phyloP scores from a whole-genome alignment of 345 rosid genomes.

The Pseudoturritis turrita region DNA sequence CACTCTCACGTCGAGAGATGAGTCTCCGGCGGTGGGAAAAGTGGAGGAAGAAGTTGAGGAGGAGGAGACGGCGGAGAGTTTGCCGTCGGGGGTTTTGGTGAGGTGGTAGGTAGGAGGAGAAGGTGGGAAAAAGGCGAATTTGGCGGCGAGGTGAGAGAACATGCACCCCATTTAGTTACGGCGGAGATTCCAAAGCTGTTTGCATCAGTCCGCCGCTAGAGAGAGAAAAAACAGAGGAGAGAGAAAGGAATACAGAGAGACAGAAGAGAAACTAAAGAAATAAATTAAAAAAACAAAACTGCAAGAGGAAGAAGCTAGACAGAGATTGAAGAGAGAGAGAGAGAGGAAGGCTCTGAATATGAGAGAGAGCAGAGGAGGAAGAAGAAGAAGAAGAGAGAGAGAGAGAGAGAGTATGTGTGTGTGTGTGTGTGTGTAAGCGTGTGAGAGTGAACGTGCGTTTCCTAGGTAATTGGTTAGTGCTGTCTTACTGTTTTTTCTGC shows the following conservation, averaged over 20 bases:
- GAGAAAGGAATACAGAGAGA: background rate
- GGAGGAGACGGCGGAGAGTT: slow-evolving; percentile 58
- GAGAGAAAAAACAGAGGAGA: background rate
- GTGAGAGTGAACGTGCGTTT: slow-evolving; percentile 36
- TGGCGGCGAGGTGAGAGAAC: slow-evolving; percentile 89
- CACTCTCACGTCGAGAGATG: slow-evolving; percentile 63
- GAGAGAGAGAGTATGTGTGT: background rate
- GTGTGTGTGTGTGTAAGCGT: slow-evolving; percentile 9
- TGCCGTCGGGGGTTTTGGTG: slow-evolving; percentile 58
- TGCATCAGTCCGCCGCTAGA: slow-evolving; percentile 19
- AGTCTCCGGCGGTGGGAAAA: slow-evolving; percentile 62
- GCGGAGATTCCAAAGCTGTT: slow-evolving; percentile 19
- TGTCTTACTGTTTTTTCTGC: slow-evolving; percentile 31
- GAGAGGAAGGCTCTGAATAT: background rate
- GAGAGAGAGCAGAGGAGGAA: slow-evolving; percentile 2
- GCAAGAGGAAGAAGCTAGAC: background rate
- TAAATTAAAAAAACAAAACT: background rate
- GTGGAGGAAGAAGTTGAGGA: slow-evolving; percentile 52
- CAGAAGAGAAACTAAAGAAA: background rate
- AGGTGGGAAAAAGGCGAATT: slow-evolving; percentile 97
- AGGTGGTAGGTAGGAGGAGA: slow-evolving; percentile 93
- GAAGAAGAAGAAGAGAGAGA: slow-evolving; percentile 12
- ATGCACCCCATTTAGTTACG: slow-evolving; percentile 78
- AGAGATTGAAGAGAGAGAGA: slow-evolving; percentile 5
- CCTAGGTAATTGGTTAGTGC: slow-evolving; percentile 35